phyloP scores from a whole-genome alignment of 345 rosid species.

The Sisymbrium irio region DNA sequence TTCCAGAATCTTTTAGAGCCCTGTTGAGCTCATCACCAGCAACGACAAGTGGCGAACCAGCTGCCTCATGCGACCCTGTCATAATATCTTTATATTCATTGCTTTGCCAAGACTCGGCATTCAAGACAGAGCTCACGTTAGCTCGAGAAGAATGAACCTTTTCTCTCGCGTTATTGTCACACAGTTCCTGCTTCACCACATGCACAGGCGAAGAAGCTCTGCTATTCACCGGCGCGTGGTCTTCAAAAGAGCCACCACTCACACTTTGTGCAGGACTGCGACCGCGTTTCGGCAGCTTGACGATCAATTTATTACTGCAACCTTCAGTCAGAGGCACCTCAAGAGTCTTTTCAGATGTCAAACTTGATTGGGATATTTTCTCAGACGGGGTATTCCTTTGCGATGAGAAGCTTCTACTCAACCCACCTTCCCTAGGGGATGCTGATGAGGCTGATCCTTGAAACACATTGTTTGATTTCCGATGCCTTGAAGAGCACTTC shows the following conservation, averaged over 20 bases:
- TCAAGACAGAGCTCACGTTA: slow-evolving; percentile 42
- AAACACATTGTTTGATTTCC: no score
- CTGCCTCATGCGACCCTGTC: slow-evolving; percentile 49
- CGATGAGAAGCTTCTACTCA: slow-evolving; percentile 47
- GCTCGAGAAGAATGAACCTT: slow-evolving; percentile 43
- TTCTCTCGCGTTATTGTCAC: slow-evolving; percentile 42
- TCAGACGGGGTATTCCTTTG: slow-evolving; percentile 53
- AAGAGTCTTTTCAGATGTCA: slow-evolving; percentile 48
- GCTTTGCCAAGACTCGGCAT: slow-evolving; percentile 59
- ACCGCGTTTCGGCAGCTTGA: slow-evolving; percentile 65
- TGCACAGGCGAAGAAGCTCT: slow-evolving; percentile 57
- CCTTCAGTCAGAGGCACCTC: slow-evolving; percentile 56
- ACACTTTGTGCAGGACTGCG: no score
- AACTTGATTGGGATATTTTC: slow-evolving; percentile 48
- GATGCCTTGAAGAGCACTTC: no score
- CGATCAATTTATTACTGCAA: slow-evolving; percentile 62
- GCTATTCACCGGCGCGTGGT: slow-evolving; percentile 41
- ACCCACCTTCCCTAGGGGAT: slow-evolving; percentile 48
- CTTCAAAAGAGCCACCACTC: no score
- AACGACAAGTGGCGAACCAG: slow-evolving; percentile 46
- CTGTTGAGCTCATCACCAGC: slow-evolving; percentile 45
- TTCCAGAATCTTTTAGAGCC: slow-evolving; percentile 43
- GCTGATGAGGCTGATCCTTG: background rate
- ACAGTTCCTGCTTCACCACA: slow-evolving; percentile 59
- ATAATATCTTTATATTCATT: slow-evolving; percentile 59